These are phyloP conservation scores for Thraustochytrium striatum DNA, from an alignment of 352 stramenopile genomes.

Conservation along the genomic window DNA sequence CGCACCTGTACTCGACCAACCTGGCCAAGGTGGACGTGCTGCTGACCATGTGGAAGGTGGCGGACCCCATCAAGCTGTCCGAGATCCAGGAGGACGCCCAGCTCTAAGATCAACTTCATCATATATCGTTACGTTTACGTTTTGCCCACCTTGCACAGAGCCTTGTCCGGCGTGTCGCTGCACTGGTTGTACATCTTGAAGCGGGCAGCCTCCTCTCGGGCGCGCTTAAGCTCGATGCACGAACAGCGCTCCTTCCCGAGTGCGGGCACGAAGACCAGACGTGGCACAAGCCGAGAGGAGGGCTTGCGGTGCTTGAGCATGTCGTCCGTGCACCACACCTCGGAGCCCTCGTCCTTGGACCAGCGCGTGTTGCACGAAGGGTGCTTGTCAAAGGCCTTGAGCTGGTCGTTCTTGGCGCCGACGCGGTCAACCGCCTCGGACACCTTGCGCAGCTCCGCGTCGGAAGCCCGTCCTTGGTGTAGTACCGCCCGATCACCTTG, in stretches of 20 bases:
- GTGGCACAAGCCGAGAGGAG: not conserved
- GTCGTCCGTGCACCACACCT: slow-evolving; percentile 16
- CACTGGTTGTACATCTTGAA: slow-evolving; percentile 21
- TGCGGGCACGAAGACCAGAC: not conserved
- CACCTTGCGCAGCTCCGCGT: slow-evolving; percentile 10
- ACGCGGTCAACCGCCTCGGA: not conserved
- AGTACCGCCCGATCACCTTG: slow-evolving; percentile 6
- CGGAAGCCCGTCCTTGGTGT: not conserved
- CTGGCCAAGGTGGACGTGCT: slow-evolving; percentile 53
- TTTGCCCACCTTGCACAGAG: not conserved
- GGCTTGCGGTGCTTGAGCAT: not conserved
- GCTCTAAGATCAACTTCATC: not conserved
- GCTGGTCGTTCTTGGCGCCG: not conserved
- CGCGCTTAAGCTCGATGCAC: slow-evolving; percentile 16
- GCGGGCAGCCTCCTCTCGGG: not conserved
- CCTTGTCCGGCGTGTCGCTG: not conserved
- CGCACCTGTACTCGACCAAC: slow-evolving; percentile 51
- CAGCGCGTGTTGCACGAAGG: slow-evolving; percentile 19
- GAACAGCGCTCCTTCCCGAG: not conserved
- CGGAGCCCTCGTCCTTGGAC: not conserved
- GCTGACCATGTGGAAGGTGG: slow-evolving; percentile 52
- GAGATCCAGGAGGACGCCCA: slow-evolving; percentile 46
- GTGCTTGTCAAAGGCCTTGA: not conserved
- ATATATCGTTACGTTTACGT: not conserved
- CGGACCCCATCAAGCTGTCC: slow-evolving; percentile 50